Evolutionary conservation across 345 rosid genomes (phyloP).

Genomic region (Populus nigra): DNA sequence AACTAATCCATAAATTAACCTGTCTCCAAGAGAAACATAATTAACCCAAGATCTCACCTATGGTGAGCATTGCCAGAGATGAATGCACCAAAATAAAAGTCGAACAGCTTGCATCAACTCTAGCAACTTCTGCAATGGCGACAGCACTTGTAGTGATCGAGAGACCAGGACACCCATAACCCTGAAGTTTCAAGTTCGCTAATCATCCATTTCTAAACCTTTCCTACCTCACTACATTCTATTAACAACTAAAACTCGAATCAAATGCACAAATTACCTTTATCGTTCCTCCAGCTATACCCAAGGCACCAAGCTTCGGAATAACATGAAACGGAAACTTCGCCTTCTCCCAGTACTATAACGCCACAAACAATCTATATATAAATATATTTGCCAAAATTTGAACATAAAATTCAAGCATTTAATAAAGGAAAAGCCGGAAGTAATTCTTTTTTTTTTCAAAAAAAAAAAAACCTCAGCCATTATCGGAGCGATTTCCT

Average conservation of each 20-base stretch:
- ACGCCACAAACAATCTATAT: not conserved
- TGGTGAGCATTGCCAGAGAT: constrained; percentile 92
- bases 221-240: not conserved
- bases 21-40: not conserved
- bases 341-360: constrained; percentile 97
- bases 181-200: constrained; percentile 44
- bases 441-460: not conserved
- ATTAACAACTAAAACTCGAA: not conserved
- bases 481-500: constrained; percentile 88
- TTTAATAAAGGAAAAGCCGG: not conserved
- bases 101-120: constrained; percentile 96
- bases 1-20: constrained; percentile 1
- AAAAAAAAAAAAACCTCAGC: constrained; percentile 47
- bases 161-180: constrained; percentile 90
- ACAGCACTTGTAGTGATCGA: constrained; percentile 71
- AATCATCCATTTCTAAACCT: constrained; percentile 15
- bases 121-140: constrained; percentile 69
- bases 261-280: constrained; percentile 47
- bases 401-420: not conserved
- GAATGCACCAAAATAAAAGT: constrained; percentile 89
- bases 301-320: constrained; percentile 67
- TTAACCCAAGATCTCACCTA: constrained; percentile 51
- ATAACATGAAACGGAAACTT: constrained; percentile 83
- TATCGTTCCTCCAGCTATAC: constrained; percentile 80
- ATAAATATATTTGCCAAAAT: not conserved